These are phyloP conservation scores for Tetradesmus lagerheimii DNA, from an alignment of 139 green algal genomes.

Conservation along the genomic window DNA sequence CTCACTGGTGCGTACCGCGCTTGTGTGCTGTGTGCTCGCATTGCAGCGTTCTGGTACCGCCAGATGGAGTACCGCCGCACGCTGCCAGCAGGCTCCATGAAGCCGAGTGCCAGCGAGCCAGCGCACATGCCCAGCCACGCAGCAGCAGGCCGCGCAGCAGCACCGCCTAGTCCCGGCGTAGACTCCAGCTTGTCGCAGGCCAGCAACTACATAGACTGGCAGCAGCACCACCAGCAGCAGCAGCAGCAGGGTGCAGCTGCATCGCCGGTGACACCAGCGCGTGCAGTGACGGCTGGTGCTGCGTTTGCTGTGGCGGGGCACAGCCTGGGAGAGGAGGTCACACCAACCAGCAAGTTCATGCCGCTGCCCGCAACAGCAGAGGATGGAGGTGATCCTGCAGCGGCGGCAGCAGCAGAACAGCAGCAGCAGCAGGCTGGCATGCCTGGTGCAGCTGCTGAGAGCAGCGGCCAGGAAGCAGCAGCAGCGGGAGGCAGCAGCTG, in stretches of 20 bases:
- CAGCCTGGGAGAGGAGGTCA: not conserved
- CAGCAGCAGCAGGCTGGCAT: not conserved
- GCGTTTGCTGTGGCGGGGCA: not conserved
- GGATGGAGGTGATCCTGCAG: not conserved
- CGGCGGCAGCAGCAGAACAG: not conserved
- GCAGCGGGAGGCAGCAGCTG: not conserved
- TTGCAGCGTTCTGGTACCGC: constrained; percentile 40
- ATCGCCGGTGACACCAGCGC: not conserved
- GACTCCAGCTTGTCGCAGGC: not conserved
- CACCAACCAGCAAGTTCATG: constrained; percentile 29
- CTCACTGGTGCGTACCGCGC: not conserved
- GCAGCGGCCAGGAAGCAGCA: not conserved
- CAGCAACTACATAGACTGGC: constrained; percentile 39
- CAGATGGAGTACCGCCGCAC: constrained; percentile 34
- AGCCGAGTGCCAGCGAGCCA: constrained; percentile 6
- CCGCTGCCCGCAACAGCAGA: constrained; percentile 2
- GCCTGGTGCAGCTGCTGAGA: not conserved
- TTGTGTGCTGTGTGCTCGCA: not conserved
- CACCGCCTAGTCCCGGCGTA: not conserved
- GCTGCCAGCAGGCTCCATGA: constrained; percentile 8
- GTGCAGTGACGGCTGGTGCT: not conserved
- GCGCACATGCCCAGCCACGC: constrained; percentile 7
- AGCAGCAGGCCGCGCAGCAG: constrained; percentile 7
- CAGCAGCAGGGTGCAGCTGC: constrained; percentile 12
- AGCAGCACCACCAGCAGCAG: constrained; percentile 1